Evolutionary conservation across 1,139 yeast species (phyloP).

Genomic region (Saccharomyces hybrid): DNA sequence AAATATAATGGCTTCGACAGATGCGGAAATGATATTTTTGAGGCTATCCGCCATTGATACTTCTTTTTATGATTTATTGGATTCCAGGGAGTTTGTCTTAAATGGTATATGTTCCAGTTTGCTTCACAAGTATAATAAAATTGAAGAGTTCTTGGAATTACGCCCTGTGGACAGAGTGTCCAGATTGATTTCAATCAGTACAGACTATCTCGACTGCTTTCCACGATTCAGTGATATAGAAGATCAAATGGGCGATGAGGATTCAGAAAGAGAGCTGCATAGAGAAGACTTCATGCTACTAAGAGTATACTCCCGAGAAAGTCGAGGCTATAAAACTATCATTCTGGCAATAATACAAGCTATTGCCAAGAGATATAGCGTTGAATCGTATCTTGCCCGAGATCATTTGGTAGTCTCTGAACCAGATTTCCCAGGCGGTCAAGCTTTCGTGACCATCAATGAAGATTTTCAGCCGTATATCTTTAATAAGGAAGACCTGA

Average conservation of each 20-base stretch:
- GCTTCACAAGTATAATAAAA: slow-evolving; percentile 2
- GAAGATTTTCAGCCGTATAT: slow-evolving; percentile 11
- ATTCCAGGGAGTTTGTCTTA: slow-evolving; percentile 12
- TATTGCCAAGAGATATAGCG: slow-evolving; percentile 13
- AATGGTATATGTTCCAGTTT: slow-evolving; percentile 8
- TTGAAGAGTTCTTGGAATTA: slow-evolving; percentile 11
- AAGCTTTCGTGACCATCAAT: slow-evolving; percentile 14
- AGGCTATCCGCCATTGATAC: slow-evolving; percentile 23
- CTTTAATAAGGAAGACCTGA: slow-evolving; percentile 13
- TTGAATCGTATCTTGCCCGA: slow-evolving; percentile 17
- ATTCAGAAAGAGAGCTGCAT: slow-evolving; percentile 6
- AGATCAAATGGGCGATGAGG: not conserved
- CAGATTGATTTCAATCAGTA: not conserved
- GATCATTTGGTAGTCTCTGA: slow-evolving; percentile 20
- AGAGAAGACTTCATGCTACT: slow-evolving; percentile 23
- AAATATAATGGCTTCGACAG: slow-evolving; percentile 5
- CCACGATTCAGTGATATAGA: not conserved
- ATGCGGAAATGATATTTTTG: slow-evolving; percentile 17
- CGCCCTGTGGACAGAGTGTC: slow-evolving; percentile 4
- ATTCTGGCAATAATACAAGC: slow-evolving; percentile 23
- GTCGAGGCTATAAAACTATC: slow-evolving; percentile 20
- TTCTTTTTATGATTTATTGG: slow-evolving; percentile 19
- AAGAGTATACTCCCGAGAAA: slow-evolving; percentile 26
- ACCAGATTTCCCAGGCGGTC: slow-evolving; percentile 11
- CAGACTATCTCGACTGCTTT: not conserved